These are phyloP conservation scores for Metarhizium humberi DNA, from an alignment of 2,329 filamentous ascomycete species.

Conservation along the genomic window DNA sequence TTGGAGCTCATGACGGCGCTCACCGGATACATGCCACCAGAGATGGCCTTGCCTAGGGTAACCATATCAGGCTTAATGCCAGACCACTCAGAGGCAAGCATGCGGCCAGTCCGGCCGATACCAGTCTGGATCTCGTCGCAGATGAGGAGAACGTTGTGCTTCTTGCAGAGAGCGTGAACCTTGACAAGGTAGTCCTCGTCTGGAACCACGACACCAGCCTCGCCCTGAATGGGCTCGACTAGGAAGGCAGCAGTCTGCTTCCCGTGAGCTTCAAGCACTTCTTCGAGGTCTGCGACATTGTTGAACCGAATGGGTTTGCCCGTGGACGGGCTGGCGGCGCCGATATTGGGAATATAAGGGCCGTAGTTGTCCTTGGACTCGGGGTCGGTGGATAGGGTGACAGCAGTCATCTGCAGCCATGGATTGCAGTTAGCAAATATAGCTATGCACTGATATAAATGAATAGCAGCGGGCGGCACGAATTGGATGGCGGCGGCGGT, in stretches of 20 bases:
- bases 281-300: constrained; percentile 70
- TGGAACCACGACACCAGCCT: constrained; percentile 93
- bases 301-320: constrained; percentile 75
- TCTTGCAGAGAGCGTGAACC: constrained; percentile 78
- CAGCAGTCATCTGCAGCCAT: constrained; percentile 68
- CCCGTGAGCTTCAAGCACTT: constrained; percentile 70
- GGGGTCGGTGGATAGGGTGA: constrained; percentile 89
- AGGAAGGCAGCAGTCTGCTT: constrained; percentile 85
- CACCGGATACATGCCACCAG: constrained; percentile 98
- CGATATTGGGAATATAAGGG: constrained; percentile 84
- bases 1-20: constrained; percentile 81
- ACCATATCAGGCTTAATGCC: constrained; percentile 93
- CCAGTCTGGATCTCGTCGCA: constrained; percentile 98
- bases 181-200: constrained; percentile 77
- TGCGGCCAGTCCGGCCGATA: constrained; percentile 86
- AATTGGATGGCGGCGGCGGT: not conserved
- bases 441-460: not conserved
- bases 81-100: constrained; percentile 92
- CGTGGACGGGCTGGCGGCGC: constrained; percentile 66
- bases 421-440: not conserved
- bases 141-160: constrained; percentile 92
- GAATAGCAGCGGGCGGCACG: not conserved
- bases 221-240: constrained; percentile 93
- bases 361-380: constrained; percentile 97
- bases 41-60: constrained; percentile 93